phyloP scores from a whole-genome alignment of 1,284 basidiomycete species.

The Marasmius tenuissimus region DNA sequence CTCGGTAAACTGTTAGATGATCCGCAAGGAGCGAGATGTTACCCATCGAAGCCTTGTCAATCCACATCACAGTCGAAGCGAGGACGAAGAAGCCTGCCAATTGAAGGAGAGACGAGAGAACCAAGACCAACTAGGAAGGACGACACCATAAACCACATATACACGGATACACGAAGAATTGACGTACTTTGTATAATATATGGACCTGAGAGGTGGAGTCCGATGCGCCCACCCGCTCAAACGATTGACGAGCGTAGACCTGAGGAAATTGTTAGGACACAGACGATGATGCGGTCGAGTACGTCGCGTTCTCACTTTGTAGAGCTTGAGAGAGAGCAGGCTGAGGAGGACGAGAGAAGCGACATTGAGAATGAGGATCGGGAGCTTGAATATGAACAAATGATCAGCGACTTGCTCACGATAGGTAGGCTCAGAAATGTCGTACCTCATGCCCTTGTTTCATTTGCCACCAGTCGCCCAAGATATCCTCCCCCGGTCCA shows the following conservation, averaged over 20 bases:
- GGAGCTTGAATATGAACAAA: conserved; percentile 28
- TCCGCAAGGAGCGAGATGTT: conserved; percentile 29
- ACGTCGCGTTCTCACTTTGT: conserved; percentile 30
- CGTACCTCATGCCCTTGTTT: conserved; percentile 34
- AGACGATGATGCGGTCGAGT: not conserved
- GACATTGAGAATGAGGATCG: conserved; percentile 34
- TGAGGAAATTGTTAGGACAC: conserved; percentile 17
- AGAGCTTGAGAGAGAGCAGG: conserved; percentile 38
- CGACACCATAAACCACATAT: not conserved
- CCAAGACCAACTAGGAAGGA: conserved; percentile 41
- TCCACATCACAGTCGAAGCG: conserved; percentile 49
- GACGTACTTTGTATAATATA: conserved; percentile 44
- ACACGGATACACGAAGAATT: not conserved
- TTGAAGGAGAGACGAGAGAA: conserved; percentile 50
- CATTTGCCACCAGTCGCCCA: conserved; percentile 40
- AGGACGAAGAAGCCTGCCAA: conserved; percentile 53
- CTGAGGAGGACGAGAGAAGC: conserved; percentile 30
- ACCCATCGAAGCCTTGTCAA: conserved; percentile 45
- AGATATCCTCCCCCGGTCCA: conserved; percentile 21
- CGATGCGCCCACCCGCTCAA: conserved; percentile 53
- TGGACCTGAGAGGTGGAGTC: conserved; percentile 32
- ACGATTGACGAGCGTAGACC: conserved; percentile 49
- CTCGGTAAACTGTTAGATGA: conserved; percentile 38
- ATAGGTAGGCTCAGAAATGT: not conserved
- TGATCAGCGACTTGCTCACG: not conserved